Conservation (phyloP, 2,329 filamentous ascomycete genomes). For the Claviceps arundinis region DNA sequence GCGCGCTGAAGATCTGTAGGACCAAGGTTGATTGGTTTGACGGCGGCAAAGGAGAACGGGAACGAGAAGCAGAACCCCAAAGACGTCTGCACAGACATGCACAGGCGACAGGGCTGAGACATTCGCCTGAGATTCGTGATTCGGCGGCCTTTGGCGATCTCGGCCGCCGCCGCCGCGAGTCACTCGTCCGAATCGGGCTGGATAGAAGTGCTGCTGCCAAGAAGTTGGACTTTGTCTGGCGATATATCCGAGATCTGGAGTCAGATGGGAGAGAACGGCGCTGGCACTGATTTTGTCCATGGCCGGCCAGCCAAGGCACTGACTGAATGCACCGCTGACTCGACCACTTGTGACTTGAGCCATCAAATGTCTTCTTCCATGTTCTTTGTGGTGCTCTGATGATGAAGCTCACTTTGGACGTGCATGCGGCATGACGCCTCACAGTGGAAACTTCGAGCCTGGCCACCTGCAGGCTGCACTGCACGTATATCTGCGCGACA, state of each 20-base stretch:
- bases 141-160: not conserved
- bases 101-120: not conserved
- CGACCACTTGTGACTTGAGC: not conserved
- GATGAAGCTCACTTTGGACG: not conserved
- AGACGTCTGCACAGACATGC: not conserved
- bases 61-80: not conserved
- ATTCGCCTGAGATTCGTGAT: not conserved
- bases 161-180: not conserved
- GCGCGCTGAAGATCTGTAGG: not conserved
- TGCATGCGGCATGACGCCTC: not conserved
- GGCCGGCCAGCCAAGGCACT: too few relatives aligned
- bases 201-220: not conserved
- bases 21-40: not conserved
- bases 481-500: too few relatives aligned
- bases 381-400: not conserved
- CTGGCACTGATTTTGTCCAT: too few relatives aligned
- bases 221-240: not conserved
- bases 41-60: not conserved
- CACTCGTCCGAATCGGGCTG: not conserved
- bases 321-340: not conserved
- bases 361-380: not conserved
- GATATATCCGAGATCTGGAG: not conserved
- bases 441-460: not conserved
- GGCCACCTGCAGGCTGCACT: too few relatives aligned
- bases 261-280: not conserved